Conservation (phyloP, 306 rosid genomes). For the Cucurbita moschata region DNA sequence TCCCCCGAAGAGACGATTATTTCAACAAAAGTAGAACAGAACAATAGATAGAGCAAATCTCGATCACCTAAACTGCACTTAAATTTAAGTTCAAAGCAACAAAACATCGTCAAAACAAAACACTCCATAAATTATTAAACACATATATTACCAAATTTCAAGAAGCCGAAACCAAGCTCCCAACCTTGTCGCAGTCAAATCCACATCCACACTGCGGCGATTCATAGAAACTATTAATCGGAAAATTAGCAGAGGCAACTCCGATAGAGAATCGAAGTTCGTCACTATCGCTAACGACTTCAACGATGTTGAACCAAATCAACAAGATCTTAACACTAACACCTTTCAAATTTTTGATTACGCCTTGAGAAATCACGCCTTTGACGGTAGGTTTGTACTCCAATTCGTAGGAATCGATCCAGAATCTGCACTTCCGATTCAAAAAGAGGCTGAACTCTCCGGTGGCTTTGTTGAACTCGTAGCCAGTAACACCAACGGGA, state of each 20-base stretch:
- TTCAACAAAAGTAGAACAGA: neutral
- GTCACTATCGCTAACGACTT: conserved; percentile 18
- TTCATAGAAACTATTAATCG: conserved; percentile 23
- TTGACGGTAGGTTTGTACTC: conserved; percentile 27
- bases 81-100: neutral
- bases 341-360: conserved; percentile 30
- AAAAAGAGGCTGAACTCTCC: conserved; percentile 30
- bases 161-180: neutral
- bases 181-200: conserved; percentile 2
- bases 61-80: neutral
- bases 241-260: conserved; percentile 25
- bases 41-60: neutral
- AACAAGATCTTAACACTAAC: conserved; percentile 35
- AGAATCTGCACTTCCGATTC: conserved; percentile 20
- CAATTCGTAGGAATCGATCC: conserved; percentile 23
- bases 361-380: conserved; percentile 29
- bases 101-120: neutral
- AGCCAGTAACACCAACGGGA: conserved; percentile 40
- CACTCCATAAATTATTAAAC: neutral
- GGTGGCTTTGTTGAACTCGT: conserved; percentile 23
- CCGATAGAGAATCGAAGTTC: conserved; percentile 42
- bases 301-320: conserved; percentile 43
- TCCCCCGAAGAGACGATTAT: neutral
- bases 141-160: neutral
- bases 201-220: conserved; percentile 62